phyloP scores from a whole-genome alignment of 208 protist species.

The Novymonas esmeraldas region DNA sequence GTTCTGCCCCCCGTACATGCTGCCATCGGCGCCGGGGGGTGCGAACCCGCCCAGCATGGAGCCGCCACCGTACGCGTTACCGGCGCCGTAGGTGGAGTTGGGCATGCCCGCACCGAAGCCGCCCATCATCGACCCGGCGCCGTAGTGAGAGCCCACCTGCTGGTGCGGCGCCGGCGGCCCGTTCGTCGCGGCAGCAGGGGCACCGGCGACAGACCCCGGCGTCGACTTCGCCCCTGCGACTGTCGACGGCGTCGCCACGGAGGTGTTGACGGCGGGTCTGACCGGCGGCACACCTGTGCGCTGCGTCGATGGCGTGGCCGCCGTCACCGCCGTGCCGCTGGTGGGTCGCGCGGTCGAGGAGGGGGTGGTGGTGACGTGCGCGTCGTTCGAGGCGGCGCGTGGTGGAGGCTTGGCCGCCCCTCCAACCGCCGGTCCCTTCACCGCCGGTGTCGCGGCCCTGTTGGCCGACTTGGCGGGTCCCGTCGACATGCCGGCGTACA shows the following conservation, averaged over 20 bases:
- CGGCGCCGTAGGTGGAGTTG: constrained; percentile 2
- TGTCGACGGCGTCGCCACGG: too few relatives aligned
- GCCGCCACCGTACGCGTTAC: not conserved
- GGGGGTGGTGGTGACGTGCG: not conserved
- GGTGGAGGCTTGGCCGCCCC: constrained; percentile 6
- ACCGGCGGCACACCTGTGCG: not conserved
- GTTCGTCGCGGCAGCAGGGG: not conserved
- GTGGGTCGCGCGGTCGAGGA: not conserved
- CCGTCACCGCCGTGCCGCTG: not conserved
- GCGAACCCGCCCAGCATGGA: not conserved
- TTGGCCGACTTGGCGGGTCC: too few relatives aligned
- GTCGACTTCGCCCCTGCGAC: too few relatives aligned
- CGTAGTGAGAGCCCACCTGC: constrained; percentile 15
- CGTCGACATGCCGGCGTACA: too few relatives aligned
- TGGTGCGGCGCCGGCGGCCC: not conserved
- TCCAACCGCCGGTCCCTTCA: not conserved
- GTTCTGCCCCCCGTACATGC: not conserved
- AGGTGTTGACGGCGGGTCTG: not conserved
- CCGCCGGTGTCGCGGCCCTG: not conserved
- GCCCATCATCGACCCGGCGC: constrained; percentile 3
- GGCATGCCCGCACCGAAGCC: not conserved
- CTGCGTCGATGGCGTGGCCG: constrained; percentile 4
- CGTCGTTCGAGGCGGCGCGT: not conserved
- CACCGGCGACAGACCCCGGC: too few relatives aligned
- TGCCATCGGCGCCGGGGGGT: not conserved